A percentile compares a stretch with the other conserved stretches of the same genome.
phyloP scores from a whole-genome alignment of 371 early-diverging fungal species.

The Apophysomyces variabilis region DNA sequence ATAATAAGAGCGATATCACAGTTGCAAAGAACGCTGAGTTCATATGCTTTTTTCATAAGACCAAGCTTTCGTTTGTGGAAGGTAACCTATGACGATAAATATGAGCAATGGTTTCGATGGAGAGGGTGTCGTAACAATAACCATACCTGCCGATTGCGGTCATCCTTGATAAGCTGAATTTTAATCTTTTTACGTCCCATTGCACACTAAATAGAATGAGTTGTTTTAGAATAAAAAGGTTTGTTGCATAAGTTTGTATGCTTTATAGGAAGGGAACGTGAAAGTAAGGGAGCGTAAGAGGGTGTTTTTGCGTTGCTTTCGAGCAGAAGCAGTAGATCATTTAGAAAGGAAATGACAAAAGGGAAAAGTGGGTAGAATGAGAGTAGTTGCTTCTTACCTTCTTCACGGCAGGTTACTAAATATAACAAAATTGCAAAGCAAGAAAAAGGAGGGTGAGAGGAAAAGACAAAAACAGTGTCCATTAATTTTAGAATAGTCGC shows the following conservation, averaged over 20 bases:
- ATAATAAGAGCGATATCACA: slow-evolving; percentile 96
- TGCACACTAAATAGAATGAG: not conserved
- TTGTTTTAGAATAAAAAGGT: not conserved
- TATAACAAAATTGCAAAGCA: slow-evolving; percentile 15
- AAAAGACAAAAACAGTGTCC: slow-evolving; percentile 11
- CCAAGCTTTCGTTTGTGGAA: slow-evolving; percentile 98
- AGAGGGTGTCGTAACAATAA: not conserved
- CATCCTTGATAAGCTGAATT: slow-evolving; percentile 93
- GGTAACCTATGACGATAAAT: slow-evolving; percentile 70
- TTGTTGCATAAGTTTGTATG: not conserved
- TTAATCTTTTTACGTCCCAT: slow-evolving; percentile 98
- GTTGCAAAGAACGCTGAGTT: slow-evolving; percentile 95
- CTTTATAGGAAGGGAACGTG: not conserved
- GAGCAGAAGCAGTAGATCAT: no score
- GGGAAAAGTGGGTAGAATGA: not conserved
- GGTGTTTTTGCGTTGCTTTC: no score
- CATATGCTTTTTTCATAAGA: slow-evolving; percentile 99
- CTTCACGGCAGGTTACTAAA: slow-evolving; percentile 12
- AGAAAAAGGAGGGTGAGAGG: slow-evolving; percentile 16
- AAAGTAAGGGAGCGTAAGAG: no score
- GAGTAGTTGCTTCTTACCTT: slow-evolving; percentile 5
- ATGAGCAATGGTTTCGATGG: slow-evolving; percentile 7
- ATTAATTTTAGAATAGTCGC: slow-evolving; percentile 8
- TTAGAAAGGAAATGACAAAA: not conserved
- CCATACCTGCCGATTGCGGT: slow-evolving; percentile 89